These are phyloP conservation scores for Plectranthus barbatus DNA, from an alignment of 257 asterid species.

Conservation along the genomic window DNA sequence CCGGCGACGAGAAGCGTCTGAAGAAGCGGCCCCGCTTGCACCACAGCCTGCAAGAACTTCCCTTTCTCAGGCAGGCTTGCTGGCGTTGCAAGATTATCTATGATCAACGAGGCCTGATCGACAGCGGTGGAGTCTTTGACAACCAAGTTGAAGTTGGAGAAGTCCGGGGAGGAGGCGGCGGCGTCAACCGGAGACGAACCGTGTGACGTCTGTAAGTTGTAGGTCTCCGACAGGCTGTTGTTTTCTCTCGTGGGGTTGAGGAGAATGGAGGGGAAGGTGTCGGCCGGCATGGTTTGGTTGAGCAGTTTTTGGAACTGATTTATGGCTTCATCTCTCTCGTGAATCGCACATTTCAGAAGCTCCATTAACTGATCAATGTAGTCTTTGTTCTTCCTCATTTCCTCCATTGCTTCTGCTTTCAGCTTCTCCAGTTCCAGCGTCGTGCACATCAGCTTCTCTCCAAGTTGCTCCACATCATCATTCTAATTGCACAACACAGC, in stretches of 20 bases:
- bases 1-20: conserved; percentile 66
- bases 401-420: conserved; percentile 30
- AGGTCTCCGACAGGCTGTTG: conserved; percentile 46
- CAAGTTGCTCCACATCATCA: conserved; percentile 34
- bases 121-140: background rate
- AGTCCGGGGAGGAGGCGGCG: conserved; percentile 47
- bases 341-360: conserved; percentile 28
- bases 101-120: conserved; percentile 34
- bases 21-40: conserved; percentile 61
- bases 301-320: conserved; percentile 36
- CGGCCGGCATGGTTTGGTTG: conserved; percentile 13
- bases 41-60: conserved; percentile 47
- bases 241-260: too few species aligned
- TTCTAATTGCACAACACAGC: conserved; percentile 12
- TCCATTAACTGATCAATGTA: conserved; percentile 26
- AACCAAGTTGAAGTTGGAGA: conserved; percentile 26
- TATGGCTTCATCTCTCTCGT: conserved; percentile 56
- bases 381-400: conserved; percentile 34
- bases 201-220: conserved; percentile 38
- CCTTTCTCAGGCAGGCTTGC: conserved; percentile 53
- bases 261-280: background rate
- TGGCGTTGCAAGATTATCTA: conserved; percentile 44
- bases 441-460: conserved; percentile 35
- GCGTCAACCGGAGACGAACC: conserved; percentile 43
- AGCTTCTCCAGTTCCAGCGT: conserved; percentile 43